Conservation (phyloP, 441 rosid genomes). For the Populus hybrid region DNA sequence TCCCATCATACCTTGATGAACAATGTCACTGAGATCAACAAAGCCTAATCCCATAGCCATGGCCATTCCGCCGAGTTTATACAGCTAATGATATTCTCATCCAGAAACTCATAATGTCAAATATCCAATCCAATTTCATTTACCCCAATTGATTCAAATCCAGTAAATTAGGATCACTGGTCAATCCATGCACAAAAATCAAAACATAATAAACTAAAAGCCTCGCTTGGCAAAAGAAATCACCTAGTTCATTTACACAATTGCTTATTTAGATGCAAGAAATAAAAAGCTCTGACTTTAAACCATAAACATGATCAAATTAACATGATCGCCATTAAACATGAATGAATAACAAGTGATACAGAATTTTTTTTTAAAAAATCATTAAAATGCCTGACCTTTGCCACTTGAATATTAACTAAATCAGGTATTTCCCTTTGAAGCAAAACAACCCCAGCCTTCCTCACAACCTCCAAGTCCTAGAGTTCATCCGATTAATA, state of each 20-base stretch:
- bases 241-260: background rate
- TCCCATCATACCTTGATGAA: background rate
- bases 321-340: background rate
- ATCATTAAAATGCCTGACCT: too few species aligned
- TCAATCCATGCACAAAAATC: background rate
- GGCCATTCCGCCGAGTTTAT: background rate
- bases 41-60: background rate
- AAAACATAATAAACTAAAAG: background rate
- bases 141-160: background rate
- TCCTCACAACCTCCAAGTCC: too few species aligned
- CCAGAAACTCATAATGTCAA: background rate
- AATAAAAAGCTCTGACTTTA: background rate
- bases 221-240: background rate
- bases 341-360: background rate
- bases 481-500: too few species aligned
- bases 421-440: too few species aligned
- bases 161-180: too few species aligned
- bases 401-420: too few species aligned
- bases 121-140: background rate
- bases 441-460: too few species aligned
- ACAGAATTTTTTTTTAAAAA: background rate
- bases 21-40: background rate
- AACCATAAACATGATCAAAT: background rate
- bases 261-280: background rate
- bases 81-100: background rate